phyloP scores from a whole-genome alignment of 2,329 filamentous ascomycete species.

The Cytospora paraplurivora region DNA sequence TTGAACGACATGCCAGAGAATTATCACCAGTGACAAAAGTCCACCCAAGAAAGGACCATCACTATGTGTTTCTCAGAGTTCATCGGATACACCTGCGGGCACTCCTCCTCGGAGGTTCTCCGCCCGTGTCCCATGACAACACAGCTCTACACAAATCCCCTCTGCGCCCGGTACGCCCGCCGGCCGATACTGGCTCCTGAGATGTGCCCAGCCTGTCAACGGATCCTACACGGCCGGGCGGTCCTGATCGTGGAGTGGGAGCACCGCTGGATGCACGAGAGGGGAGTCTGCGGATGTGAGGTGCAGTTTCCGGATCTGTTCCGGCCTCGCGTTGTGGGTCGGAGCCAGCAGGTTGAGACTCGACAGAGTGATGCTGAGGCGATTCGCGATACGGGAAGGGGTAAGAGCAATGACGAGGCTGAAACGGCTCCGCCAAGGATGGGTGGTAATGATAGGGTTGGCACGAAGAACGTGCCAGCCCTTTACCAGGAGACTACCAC shows the following conservation, averaged over 20 bases:
- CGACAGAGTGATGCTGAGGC: background rate
- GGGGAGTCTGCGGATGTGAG: conserved; percentile 45
- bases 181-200: conserved; percentile 38
- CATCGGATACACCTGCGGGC: conserved; percentile 51
- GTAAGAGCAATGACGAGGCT: background rate
- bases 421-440: background rate
- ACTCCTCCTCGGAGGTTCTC: conserved; percentile 45
- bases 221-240: conserved; percentile 43
- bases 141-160: conserved; percentile 38
- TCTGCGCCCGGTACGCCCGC: conserved; percentile 37
- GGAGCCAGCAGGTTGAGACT: background rate
- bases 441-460: background rate
- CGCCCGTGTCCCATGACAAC: conserved; percentile 49
- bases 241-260: conserved; percentile 45
- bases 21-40: background rate
- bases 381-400: background rate
- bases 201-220: conserved; percentile 44
- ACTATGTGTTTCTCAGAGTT: conserved; percentile 52
- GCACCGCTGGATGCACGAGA: conserved; percentile 49
- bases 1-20: background rate
- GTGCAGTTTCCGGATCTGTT: conserved; percentile 42
- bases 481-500: conserved; percentile 28
- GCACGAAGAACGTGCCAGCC: conserved; percentile 23
- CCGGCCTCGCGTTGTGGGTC: conserved; percentile 38
- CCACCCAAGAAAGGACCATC: background rate